These are phyloP conservation scores for Nakazawaea wyomingensis DNA, from an alignment of 805 yeast genomes.

Conservation along the genomic window DNA sequence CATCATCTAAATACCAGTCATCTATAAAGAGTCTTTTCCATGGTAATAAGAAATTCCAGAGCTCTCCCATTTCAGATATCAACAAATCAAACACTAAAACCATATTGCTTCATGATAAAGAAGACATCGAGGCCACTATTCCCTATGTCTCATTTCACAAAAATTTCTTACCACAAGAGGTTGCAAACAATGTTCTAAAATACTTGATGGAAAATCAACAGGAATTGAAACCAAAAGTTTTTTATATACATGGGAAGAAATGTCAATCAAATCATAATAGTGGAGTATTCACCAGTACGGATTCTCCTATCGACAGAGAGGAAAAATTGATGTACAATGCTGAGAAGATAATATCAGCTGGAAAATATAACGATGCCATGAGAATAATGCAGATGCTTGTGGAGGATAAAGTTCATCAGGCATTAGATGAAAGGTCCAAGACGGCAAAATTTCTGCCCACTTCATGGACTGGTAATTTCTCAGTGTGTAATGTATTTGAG, in stretches of 20 bases:
- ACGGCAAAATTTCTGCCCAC: constrained; percentile 33
- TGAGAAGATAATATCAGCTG: constrained; percentile 20
- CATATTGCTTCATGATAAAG: constrained; percentile 39
- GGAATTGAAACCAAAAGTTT: constrained; percentile 37
- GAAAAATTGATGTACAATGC: constrained; percentile 39
- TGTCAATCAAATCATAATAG: constrained; percentile 56
- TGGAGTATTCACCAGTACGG: constrained; percentile 28
- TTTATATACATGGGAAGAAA: constrained; percentile 57
- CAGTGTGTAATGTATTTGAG: constrained; percentile 53
- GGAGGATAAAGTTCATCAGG: constrained; percentile 34
- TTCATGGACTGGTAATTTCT: constrained; percentile 49
- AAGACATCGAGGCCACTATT: constrained; percentile 42
- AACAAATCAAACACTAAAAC: constrained; percentile 14
- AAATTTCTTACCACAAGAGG: constrained; percentile 45
- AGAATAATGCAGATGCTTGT: constrained; percentile 32
- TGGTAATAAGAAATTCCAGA: background rate
- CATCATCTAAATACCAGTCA: constrained; percentile 14
- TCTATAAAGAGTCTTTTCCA: constrained; percentile 16
- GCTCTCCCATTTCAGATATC: background rate
- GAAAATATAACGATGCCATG: constrained; percentile 36
- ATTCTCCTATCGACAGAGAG: constrained; percentile 10
- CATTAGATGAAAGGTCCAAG: constrained; percentile 23
- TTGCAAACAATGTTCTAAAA: constrained; percentile 41
- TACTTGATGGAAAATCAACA: constrained; percentile 37
- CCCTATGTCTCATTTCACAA: constrained; percentile 47